These are phyloP conservation scores for Skeletonema costatum DNA, from an alignment of 108 stramenopile genomes.

Conservation along the genomic window DNA sequence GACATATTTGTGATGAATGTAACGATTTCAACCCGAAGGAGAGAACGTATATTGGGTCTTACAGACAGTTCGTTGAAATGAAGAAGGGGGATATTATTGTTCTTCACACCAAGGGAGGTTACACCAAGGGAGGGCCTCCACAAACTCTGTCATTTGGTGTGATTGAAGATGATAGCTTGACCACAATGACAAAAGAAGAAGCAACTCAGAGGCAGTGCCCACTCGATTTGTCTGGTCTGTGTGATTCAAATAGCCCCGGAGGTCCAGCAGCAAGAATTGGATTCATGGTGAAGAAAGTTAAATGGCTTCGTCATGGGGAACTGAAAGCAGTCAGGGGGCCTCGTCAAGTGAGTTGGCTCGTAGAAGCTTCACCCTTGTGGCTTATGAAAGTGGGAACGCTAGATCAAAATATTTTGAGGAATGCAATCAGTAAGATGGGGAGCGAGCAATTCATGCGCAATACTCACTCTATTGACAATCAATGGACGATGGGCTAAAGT, in stretches of 20 bases:
- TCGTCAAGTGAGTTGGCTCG: constrained; percentile 5
- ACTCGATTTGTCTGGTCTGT: background rate
- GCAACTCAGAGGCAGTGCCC: background rate
- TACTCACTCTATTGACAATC: constrained; percentile 1
- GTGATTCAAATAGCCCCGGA: background rate
- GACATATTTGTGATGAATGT: background rate
- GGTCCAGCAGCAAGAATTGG: background rate
- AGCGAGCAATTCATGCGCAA: background rate
- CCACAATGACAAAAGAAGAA: background rate
- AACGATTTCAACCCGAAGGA: background rate
- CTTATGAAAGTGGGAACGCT: background rate
- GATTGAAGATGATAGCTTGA: background rate
- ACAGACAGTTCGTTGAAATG: constrained; percentile 3
- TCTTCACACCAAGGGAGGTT: background rate
- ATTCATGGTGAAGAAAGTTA: constrained; percentile 3
- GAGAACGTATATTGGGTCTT: background rate
- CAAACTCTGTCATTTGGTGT: background rate
- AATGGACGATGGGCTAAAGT: constrained; percentile 3
- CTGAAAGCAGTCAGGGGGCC: constrained; percentile 1
- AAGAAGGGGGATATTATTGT: background rate
- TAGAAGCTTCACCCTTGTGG: background rate
- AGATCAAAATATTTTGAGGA: background rate
- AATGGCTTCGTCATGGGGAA: constrained; percentile 12
- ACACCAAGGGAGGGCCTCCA: background rate
- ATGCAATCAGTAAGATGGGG: constrained; percentile 2